These are phyloP conservation scores for Flaveria ramosissima DNA, from an alignment of 129 eudicot species.

Conservation along the genomic window DNA sequence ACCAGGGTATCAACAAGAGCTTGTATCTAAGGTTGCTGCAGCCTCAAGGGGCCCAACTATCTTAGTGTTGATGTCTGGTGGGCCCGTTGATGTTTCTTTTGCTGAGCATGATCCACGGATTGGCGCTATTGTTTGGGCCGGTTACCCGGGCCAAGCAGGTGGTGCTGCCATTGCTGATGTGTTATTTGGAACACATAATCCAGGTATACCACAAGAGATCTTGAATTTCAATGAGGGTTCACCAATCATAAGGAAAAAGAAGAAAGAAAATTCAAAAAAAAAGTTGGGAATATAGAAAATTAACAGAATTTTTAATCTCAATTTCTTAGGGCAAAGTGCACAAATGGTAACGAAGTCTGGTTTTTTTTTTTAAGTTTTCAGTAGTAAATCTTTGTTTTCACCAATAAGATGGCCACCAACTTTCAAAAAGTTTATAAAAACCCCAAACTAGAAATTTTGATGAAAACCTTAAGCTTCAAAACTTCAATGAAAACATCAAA, in stretches of 20 bases:
- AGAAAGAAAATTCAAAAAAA: background rate
- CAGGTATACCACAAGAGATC: constrained; percentile 39
- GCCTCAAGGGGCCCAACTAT: constrained; percentile 67
- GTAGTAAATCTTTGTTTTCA: too few relatives aligned
- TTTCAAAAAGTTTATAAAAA: too few relatives aligned
- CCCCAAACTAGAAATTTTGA: too few relatives aligned
- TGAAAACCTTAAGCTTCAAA: too few relatives aligned
- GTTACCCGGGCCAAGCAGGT: constrained; percentile 89
- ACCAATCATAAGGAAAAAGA: background rate
- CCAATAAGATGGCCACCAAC: too few relatives aligned
- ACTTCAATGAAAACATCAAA: too few relatives aligned
- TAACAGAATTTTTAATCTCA: background rate
- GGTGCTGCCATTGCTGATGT: constrained; percentile 85
- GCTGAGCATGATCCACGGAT: constrained; percentile 60
- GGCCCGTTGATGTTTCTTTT: constrained; percentile 68
- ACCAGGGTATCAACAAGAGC: constrained; percentile 77
- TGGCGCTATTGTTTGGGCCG: constrained; percentile 72
- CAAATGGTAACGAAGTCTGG: too few relatives aligned
- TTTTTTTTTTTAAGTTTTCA: too few relatives aligned
- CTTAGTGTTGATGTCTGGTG: constrained; percentile 76
- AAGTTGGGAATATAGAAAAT: background rate
- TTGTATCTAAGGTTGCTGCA: constrained; percentile 63
- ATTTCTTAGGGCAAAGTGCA: too few relatives aligned
- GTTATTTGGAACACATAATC: constrained; percentile 71
- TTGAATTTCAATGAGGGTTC: background rate